phyloP scores from a whole-genome alignment of 768 basidiomycete species.

The Pleurotus ostreatus region DNA sequence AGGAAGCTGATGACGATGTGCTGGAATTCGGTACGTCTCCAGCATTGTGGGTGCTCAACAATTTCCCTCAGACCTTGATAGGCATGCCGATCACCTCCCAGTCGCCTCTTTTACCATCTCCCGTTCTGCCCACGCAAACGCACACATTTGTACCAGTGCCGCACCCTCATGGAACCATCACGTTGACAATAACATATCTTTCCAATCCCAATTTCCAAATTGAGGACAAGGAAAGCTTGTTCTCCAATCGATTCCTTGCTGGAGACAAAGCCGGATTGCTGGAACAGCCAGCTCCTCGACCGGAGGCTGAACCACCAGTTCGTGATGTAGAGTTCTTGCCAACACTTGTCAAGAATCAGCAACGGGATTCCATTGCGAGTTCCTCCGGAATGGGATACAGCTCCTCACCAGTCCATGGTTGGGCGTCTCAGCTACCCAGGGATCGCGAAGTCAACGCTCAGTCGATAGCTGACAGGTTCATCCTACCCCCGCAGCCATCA shows the following conservation, averaged over 20 bases:
- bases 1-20: constrained; percentile 10
- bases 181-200: constrained; percentile 62
- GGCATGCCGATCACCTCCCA: constrained; percentile 13
- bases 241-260: constrained; percentile 70
- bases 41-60: neutral
- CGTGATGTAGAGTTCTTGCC: constrained; percentile 53
- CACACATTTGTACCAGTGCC: constrained; percentile 65
- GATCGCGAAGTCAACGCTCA: constrained; percentile 10
- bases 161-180: constrained; percentile 63
- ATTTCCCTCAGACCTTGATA: neutral
- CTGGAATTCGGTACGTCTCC: constrained; percentile 31
- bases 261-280: constrained; percentile 46
- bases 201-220: constrained; percentile 65
- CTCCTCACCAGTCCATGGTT: constrained; percentile 15
- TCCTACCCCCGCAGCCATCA: constrained; percentile 25
- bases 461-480: constrained; percentile 31
- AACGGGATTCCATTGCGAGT: constrained; percentile 49
- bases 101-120: constrained; percentile 35
- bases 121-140: constrained; percentile 41
- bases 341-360: constrained; percentile 62
- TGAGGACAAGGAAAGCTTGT: constrained; percentile 72
- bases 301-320: constrained; percentile 6
- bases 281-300: neutral
- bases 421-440: constrained; percentile 3
- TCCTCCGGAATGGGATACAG: constrained; percentile 16